Conservation (phyloP, 148 eudicot genomes). For the Pouteria glomerata region DNA sequence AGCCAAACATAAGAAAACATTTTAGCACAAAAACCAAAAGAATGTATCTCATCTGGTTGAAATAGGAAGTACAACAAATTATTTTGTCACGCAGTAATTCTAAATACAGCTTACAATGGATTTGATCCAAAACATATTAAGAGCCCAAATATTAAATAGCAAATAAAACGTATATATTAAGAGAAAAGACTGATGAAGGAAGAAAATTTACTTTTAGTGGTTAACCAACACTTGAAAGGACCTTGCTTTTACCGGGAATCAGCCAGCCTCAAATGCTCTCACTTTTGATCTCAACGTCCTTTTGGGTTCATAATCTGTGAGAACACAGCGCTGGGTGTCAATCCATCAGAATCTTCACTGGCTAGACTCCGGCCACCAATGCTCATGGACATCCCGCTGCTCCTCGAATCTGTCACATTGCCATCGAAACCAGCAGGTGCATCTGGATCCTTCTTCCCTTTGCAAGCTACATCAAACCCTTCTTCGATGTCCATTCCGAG, state of each 20-base stretch:
- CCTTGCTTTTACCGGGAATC: not conserved
- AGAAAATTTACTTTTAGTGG: not conserved
- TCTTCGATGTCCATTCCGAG: slow-evolving; percentile 47
- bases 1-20: not conserved
- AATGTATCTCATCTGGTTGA: not conserved
- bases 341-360: slow-evolving; percentile 83
- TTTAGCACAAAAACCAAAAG: not conserved
- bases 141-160: slow-evolving; percentile 3
- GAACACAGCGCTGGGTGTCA: slow-evolving; percentile 90
- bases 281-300: slow-evolving; percentile 52
- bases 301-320: slow-evolving; percentile 96
- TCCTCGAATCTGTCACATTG: slow-evolving; percentile 61
- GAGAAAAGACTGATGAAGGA: too few species aligned
- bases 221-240: not conserved
- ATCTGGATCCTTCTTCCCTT: slow-evolving; percentile 60
- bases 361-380: slow-evolving; percentile 82
- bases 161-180: slow-evolving; percentile 15
- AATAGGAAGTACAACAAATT: slow-evolving; percentile 7
- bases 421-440: slow-evolving; percentile 46
- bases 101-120: slow-evolving; percentile 26
- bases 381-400: slow-evolving; percentile 66
- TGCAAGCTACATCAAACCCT: slow-evolving; percentile 37
- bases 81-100: slow-evolving; percentile 9
- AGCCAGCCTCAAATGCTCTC: not conserved
- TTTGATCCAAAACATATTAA: slow-evolving; percentile 6